Evolutionary conservation across 768 basidiomycete species (phyloP).

Genomic region (Boletus sp.): DNA sequence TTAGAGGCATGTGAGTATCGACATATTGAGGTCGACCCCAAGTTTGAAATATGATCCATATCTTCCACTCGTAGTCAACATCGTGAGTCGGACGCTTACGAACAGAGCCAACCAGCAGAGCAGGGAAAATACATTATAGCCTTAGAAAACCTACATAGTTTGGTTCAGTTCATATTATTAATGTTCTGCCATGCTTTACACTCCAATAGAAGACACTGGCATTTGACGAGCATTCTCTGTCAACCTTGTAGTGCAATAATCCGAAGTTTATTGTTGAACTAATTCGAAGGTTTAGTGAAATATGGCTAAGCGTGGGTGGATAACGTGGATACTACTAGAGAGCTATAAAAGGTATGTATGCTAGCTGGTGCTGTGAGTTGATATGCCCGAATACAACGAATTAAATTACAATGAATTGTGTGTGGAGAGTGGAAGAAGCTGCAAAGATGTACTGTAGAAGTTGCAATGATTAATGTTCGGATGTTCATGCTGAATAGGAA

Average conservation of each 20-base stretch:
- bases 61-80: constrained; percentile 55
- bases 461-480: constrained; percentile 1
- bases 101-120: constrained; percentile 42
- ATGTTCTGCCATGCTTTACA: neutral
- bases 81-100: constrained; percentile 70
- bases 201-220: constrained; percentile 1
- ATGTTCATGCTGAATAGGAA: constrained; percentile 2
- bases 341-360: constrained; percentile 19
- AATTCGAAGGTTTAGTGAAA: neutral
- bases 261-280: constrained; percentile 17
- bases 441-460: constrained; percentile 23
- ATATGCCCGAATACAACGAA: constrained; percentile 13
- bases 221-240: neutral
- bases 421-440: neutral
- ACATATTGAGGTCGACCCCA: neutral
- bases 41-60: neutral
- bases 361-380: constrained; percentile 8
- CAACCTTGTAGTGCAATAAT: constrained; percentile 2
- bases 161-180: neutral
- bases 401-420: constrained; percentile 8
- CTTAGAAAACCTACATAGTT: neutral
- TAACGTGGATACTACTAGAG: constrained; percentile 12
- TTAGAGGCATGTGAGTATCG: constrained; percentile 75
- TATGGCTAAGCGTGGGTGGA: constrained; percentile 12
- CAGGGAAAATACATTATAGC: constrained; percentile 18